phyloP scores from a whole-genome alignment of 2,329 filamentous ascomycete genomes.

The Corynespora cassiicola region DNA sequence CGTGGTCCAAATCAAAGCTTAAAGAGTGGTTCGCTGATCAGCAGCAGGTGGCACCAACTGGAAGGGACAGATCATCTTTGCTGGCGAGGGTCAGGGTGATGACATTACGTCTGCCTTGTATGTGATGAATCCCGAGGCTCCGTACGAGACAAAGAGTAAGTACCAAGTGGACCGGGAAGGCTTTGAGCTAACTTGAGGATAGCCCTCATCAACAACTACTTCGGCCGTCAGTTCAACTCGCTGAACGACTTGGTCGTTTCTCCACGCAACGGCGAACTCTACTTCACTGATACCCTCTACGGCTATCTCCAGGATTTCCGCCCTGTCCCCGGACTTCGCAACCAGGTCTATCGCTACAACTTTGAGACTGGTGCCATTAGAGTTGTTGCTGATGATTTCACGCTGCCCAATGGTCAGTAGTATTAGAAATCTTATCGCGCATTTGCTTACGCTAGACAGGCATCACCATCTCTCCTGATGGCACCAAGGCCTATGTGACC shows the following conservation, averaged over 20 bases:
- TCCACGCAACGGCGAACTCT: slow-evolving; percentile 48
- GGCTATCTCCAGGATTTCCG: slow-evolving; percentile 31
- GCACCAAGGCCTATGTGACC: slow-evolving; percentile 50
- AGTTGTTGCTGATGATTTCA: slow-evolving; percentile 47
- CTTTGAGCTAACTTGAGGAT: too few relatives aligned
- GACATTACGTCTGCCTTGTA: slow-evolving; percentile 28
- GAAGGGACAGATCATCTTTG: slow-evolving; percentile 31
- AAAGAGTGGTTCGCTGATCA: neutral
- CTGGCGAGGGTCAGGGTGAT: slow-evolving; percentile 28
- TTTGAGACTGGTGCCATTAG: slow-evolving; percentile 45
- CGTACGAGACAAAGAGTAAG: slow-evolving; percentile 31
- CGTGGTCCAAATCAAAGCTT: neutral
- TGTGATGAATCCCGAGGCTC: slow-evolving; percentile 27
- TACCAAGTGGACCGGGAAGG: neutral
- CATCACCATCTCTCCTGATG: slow-evolving; percentile 50
- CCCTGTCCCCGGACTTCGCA: slow-evolving; percentile 28
- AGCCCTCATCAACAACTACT: slow-evolving; percentile 52
- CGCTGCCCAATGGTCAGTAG: slow-evolving; percentile 44
- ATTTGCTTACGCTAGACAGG: slow-evolving; percentile 23
- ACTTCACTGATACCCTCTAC: slow-evolving; percentile 54
- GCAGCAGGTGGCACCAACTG: slow-evolving; percentile 20
- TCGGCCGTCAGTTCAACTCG: slow-evolving; percentile 51
- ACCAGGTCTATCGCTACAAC: slow-evolving; percentile 50
- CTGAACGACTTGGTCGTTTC: slow-evolving; percentile 50
- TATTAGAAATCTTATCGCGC: neutral